These are phyloP conservation scores for Bidens hawaiensis DNA, from an alignment of 140 eudicot genomes.

Conservation along the genomic window DNA sequence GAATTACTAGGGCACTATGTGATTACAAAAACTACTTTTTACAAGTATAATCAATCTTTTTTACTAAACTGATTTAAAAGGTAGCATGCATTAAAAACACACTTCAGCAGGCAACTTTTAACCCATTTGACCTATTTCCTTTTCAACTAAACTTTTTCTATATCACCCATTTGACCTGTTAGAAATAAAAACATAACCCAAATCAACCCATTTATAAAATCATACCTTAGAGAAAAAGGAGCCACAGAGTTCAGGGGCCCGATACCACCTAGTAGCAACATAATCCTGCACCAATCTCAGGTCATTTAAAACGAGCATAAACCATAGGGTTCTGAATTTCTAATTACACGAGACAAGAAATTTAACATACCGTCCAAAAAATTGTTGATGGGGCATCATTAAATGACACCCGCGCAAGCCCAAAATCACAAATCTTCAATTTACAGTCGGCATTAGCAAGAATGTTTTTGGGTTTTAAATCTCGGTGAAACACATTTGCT, in stretches of 20 bases:
- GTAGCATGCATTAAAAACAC: neutral
- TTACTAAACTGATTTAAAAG: neutral
- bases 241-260: constrained; percentile 38
- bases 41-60: no score
- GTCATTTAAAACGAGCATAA: neutral
- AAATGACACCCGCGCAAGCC: constrained; percentile 74
- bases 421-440: constrained; percentile 70
- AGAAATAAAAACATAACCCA: no score
- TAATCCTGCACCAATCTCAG: constrained; percentile 26
- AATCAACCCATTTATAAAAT: no score
- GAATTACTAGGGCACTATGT: no score
- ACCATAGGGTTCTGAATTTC: neutral
- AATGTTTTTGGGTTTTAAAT: constrained; percentile 86
- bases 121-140: neutral
- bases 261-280: constrained; percentile 43
- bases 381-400: constrained; percentile 75
- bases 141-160: no score
- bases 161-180: no score
- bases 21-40: no score
- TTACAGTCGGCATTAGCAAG: constrained; percentile 89
- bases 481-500: constrained; percentile 93
- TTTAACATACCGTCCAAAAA: constrained; percentile 58
- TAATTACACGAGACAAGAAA: neutral
- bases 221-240: constrained; percentile 37
- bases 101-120: neutral